Percentiles rank a stretch among this genome's conserved stretches.
These are phyloP conservation scores for Yamadazyma phyllophila DNA, from an alignment of 805 yeast genomes.

Conservation along the genomic window DNA sequence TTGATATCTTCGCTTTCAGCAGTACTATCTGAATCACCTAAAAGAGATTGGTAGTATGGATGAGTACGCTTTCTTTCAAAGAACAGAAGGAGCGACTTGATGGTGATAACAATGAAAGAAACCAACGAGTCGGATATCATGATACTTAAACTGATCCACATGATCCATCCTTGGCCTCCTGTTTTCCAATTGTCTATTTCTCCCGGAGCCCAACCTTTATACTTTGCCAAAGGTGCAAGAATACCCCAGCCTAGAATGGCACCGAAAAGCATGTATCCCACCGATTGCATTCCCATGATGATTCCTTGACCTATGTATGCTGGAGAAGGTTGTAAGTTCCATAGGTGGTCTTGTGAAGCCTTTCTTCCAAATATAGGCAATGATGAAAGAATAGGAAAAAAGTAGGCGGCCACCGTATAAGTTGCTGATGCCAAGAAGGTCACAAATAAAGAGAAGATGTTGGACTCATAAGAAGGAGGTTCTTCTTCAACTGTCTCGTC, in stretches of 20 bases:
- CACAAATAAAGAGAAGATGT: constrained; percentile 54
- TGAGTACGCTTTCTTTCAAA: background rate
- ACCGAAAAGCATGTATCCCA: constrained; percentile 87
- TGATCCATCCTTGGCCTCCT: constrained; percentile 96
- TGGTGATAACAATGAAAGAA: constrained; percentile 64
- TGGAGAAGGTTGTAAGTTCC: constrained; percentile 95
- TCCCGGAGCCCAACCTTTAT: constrained; percentile 84
- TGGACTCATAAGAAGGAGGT: constrained; percentile 41
- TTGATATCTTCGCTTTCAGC: constrained; percentile 1
- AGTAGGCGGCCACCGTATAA: constrained; percentile 71
- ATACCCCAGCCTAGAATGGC: constrained; percentile 89
- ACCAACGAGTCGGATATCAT: constrained; percentile 92
- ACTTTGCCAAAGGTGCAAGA: constrained; percentile 75
- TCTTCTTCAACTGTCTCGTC: background rate
- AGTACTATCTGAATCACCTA: constrained; percentile 1
- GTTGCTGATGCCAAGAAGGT: constrained; percentile 70
- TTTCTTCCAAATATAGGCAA: constrained; percentile 74
- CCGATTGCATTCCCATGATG: constrained; percentile 93
- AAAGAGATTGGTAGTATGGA: constrained; percentile 2
- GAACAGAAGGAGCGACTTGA: constrained; percentile 34
- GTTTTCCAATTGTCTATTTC: constrained; percentile 87
- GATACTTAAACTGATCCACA: constrained; percentile 89
- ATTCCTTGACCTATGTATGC: constrained; percentile 98
- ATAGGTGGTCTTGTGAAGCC: constrained; percentile 62
- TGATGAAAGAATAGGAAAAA: constrained; percentile 63